These are phyloP conservation scores for Cicer cuneatum DNA, from an alignment of 306 rosid genomes.

Conservation along the genomic window DNA sequence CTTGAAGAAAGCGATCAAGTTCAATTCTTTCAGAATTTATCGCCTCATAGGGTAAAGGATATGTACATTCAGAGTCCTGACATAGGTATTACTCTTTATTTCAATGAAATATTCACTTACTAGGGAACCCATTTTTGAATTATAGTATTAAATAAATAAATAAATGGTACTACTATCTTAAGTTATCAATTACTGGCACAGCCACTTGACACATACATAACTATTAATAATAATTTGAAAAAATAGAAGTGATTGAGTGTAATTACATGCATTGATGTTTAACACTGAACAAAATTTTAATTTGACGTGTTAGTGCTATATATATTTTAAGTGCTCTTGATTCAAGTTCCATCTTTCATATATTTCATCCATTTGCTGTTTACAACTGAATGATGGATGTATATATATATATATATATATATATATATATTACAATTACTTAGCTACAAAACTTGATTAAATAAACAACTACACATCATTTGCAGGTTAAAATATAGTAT, in stretches of 20 bases:
- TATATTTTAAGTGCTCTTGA: not conserved
- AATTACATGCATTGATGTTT: too few species aligned
- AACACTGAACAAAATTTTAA: too few species aligned
- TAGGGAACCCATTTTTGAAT: too few species aligned
- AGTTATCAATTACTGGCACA: too few species aligned
- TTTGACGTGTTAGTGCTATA: too few species aligned
- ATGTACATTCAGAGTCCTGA: constrained; percentile 62
- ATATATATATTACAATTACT: not conserved
- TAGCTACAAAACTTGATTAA: constrained; percentile 12
- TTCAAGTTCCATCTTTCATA: not conserved
- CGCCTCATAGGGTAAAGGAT: constrained; percentile 46
- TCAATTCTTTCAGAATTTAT: constrained; percentile 48
- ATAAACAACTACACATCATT: not conserved
- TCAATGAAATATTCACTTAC: not conserved
- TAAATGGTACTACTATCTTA: too few species aligned
- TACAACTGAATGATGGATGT: constrained; percentile 7
- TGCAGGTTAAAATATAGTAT: not conserved
- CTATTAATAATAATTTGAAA: too few species aligned
- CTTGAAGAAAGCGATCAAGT: constrained; percentile 43
- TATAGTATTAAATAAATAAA: too few species aligned
- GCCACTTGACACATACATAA: too few species aligned
- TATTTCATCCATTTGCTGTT: constrained; percentile 12
- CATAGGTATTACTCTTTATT: constrained; percentile 31
- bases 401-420: too few species aligned
- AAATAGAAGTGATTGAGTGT: too few species aligned